Evolutionary conservation across 345 rosid genomes (phyloP), one percentile per base, ranked within the genome.

Genomic region (Stellera chamaejasme): DNA sequence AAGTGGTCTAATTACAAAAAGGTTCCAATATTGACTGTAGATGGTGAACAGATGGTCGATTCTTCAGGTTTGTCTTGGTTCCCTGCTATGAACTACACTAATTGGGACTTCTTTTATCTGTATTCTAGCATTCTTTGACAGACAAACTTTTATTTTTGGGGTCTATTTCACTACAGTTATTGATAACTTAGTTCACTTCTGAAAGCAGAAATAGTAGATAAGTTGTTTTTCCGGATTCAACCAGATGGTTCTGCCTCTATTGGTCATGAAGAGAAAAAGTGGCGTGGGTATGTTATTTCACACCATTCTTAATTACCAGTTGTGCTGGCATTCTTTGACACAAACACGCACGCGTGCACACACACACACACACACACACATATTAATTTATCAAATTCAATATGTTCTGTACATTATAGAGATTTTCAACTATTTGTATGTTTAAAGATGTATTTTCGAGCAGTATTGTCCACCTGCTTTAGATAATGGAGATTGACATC

Each of bases 1-100:
- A 92, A 86, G 79, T 92, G 94, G 96, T 88, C 97, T 72, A 87
- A 84, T 52, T 88, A 88, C 69, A 86, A 81, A 85, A 92, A 92
- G 73, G 98, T 92, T 63, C 98, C 97, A 23, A 79, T 86, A 59
- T 74, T 92, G 60, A 79, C 70, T 15, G 76, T 86, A 45, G 97
- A 88, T 55, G 94, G 89, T 65, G 88, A 81, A 66, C 87, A 79
- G 61, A 69, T 92, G 88, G 95, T 86, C 58, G 88, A 93, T 73
- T 87, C 91, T 65, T 89, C 97, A 81, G 96, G 98, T 92, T 59
- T 15, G 47, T 66, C 9, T 27, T 28, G 36, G 36, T 28, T 28
- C 6, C 36, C 36, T 28, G 36, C 36, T 39, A 13, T 2, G 47
- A n/a, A n/a, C n/a, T n/a, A n/a, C n/a, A n/a, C n/a, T n/a, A n/a